phyloP scores from a whole-genome alignment of 2,329 filamentous ascomycete genomes.

The Pestalotiopsis sp. region DNA sequence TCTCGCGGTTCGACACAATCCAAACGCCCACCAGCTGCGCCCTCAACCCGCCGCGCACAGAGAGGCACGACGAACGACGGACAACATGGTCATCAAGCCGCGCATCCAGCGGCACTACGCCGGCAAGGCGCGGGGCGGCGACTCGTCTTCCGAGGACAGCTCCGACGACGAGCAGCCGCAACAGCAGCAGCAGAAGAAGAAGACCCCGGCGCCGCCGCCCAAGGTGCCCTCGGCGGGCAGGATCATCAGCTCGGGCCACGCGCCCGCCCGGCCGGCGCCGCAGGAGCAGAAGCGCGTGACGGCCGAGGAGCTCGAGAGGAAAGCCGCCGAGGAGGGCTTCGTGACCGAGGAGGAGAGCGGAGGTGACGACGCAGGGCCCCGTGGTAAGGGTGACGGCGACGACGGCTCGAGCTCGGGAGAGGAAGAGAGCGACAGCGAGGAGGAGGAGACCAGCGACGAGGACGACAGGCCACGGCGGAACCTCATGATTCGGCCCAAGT shows the following conservation, averaged over 20 bases:
- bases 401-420: constrained; percentile 27
- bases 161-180: constrained; percentile 37
- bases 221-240: constrained; percentile 58
- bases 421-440: constrained; percentile 32
- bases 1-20: background rate
- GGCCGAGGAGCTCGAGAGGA: constrained; percentile 2
- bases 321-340: constrained; percentile 45
- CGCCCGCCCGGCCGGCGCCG: background rate
- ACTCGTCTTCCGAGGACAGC: constrained; percentile 50
- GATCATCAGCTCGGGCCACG: constrained; percentile 48
- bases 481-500: constrained; percentile 65
- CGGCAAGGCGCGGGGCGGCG: constrained; percentile 70
- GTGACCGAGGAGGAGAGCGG: constrained; percentile 56
- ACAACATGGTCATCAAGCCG: constrained; percentile 4
- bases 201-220: constrained; percentile 47
- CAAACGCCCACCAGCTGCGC: background rate
- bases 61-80: background rate
- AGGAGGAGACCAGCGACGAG: constrained; percentile 47
- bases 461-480: constrained; percentile 60
- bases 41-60: background rate
- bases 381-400: constrained; percentile 33
- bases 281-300: constrained; percentile 46
- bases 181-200: background rate
- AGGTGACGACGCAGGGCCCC: background rate
- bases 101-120: constrained; percentile 68